Base-by-base conservation (phyloP, 1,284 basidiomycete genomes). In the Sanghuangporus weigelae region DNA sequence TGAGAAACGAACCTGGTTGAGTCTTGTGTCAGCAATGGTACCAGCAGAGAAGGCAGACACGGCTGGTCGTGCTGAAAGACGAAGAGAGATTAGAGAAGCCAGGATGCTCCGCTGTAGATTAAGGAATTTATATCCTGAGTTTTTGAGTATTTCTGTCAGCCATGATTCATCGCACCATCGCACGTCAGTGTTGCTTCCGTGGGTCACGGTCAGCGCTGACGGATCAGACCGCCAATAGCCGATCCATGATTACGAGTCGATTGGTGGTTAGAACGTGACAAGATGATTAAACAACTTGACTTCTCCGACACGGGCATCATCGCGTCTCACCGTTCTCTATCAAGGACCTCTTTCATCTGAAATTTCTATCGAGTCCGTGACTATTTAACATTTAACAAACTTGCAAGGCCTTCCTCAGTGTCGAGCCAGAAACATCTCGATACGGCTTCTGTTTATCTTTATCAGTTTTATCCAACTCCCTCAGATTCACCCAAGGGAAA, bases 1-100 rank as follows among this genome's bases (percentile, higher is more conserved):
- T 14, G 19, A 54, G 42, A 21, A 23, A 61, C 59, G 16, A 3
- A 62, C 63, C 60, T 62, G 63, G 19, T 57, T 54, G 19, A 65
- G 42, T 23, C 61, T 42, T 3, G 39, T 23, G 11, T 48, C 4
- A 39, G 23, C 35, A 16, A 1, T 54, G 14, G 50, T 42, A 35
- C 21, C 23, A 14, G 36, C 26, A 61, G 35, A 11, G 26, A 21
- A 23, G n/a, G 40, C 38, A 19, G 3, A 12, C 31, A 31, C 11
- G 40, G 40, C 44, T 14, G 44, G 2, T 5, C 16, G 16, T 16
- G 16, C 44, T 40, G 44, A 11, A 10, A 35, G 14, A 23, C 40
- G 56, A 31, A 51, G 10, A 31, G 38, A 42, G 39, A 50, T 35
- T 26, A 38, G 40, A 35, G 56, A 57, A 31, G 62, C 59, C 59